Evolutionary conservation across 225 moss, liverwort and hornwort species (phyloP), one percentile per base, ranked within the genome.

Genomic region (Bryoerythrophyllum caledonicum): DNA sequence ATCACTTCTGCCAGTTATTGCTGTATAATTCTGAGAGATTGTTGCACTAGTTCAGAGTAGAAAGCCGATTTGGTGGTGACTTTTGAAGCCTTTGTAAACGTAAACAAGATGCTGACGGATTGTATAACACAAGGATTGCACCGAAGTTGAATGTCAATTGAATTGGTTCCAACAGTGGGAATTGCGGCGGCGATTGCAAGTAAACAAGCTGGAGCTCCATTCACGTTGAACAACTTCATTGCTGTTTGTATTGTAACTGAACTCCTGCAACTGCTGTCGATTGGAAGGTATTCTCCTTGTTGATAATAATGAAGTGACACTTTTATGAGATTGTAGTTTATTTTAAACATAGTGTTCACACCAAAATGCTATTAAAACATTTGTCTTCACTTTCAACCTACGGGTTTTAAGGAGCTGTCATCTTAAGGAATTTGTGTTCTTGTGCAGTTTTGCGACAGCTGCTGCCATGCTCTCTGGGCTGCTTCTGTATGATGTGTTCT

Each of bases 211-310:
- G 99, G 87, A 71, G 99, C 99, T 60, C 99, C 95, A 11, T 99
- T 85, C 74, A 95, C 99, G 19, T 70, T 99, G 65, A 99, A 93
- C 85, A 99, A 99, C 77, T 89, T 99, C 76, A 90, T 99, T 37
- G 99, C 99, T 28, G 99, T 94, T 65, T 99, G 99, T 77, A 95
- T 99, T 75, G 99, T 95, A 48, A 99, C 99, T 32, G 99, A 99
- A 74, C 78, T 99, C 63, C 87, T 99, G 53, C 99, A 99, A 82
- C 81, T 99, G 24, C 81, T 99, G 40, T 99, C 99, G 23, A 90
- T 99, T 51, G 99, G 99, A 76, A 96, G 94, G 94, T 94, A 79
- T 58, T 13, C 40, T 44, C 35, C 43, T 57, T 68, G 53, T 65
- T 60, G 37, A 60, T 32, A 35, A 20, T 17, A 41, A 25, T 5